These are phyloP conservation scores for Colletotrichum neosansevieriae DNA, from an alignment of 2,329 filamentous ascomycete species.

Conservation along the genomic window DNA sequence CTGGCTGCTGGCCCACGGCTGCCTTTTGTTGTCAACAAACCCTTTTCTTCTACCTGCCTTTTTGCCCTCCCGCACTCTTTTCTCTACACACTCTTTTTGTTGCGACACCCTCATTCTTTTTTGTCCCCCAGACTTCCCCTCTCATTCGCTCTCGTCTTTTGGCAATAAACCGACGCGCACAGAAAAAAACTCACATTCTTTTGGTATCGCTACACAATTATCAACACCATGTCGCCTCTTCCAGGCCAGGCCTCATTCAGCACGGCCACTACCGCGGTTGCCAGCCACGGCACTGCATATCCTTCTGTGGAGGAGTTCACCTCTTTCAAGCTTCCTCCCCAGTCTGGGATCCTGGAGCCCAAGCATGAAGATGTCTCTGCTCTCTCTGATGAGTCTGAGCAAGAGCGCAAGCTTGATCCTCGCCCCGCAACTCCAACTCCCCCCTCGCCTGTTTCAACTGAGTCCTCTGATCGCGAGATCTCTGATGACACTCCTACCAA, in stretches of 20 bases:
- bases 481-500: slow-evolving; percentile 22
- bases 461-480: slow-evolving; percentile 18
- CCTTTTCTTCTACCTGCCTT: neutral
- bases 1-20: too few relatives aligned
- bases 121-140: neutral
- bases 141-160: neutral
- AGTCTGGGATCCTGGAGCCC: neutral
- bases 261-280: slow-evolving; percentile 21
- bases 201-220: neutral
- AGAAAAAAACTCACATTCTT: slow-evolving; percentile 4
- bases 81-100: neutral
- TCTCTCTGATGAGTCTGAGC: neutral
- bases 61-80: neutral
- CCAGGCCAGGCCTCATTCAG: slow-evolving; percentile 28
- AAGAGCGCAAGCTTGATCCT: neutral
- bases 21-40: too few relatives aligned
- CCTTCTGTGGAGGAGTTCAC: slow-evolving; percentile 24
- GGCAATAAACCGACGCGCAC: neutral
- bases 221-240: slow-evolving; percentile 10
- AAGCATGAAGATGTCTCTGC: neutral
- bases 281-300: slow-evolving; percentile 5
- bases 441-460: slow-evolving; percentile 25
- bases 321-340: slow-evolving; percentile 20
- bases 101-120: neutral
- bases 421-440: slow-evolving; percentile 15